These are phyloP conservation scores for Bipolaris victoriae DNA, from an alignment of 2,329 filamentous ascomycete species.

Conservation along the genomic window DNA sequence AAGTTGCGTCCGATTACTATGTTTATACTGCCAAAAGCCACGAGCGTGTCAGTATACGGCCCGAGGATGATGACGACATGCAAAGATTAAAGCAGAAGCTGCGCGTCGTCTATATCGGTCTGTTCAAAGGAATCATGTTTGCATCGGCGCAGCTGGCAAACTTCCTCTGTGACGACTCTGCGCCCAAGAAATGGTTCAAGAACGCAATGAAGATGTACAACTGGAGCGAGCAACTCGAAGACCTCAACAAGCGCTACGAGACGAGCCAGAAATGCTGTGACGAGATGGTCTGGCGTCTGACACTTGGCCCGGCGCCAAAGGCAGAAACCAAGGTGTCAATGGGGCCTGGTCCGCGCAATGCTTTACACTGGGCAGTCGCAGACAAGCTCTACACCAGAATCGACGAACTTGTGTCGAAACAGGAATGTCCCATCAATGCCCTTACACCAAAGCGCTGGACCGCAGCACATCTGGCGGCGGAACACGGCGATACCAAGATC, in stretches of 20 bases:
- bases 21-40: conserved; percentile 20
- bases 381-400: conserved; percentile 16
- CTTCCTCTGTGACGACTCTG: conserved; percentile 15
- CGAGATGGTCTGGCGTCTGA: conserved; percentile 15
- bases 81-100: conserved; percentile 18
- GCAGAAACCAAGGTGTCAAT: conserved; percentile 5
- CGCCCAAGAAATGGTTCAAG: conserved; percentile 18
- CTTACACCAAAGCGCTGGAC: conserved; percentile 25
- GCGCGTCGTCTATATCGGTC: conserved; percentile 16
- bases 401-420: conserved; percentile 16
- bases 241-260: conserved; percentile 14
- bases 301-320: not conserved
- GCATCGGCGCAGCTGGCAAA: conserved; percentile 24
- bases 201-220: conserved; percentile 24
- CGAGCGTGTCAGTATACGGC: conserved; percentile 10
- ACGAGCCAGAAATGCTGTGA: conserved; percentile 11
- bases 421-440: conserved; percentile 28
- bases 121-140: conserved; percentile 22
- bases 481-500: conserved; percentile 21
- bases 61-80: conserved; percentile 22
- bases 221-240: conserved; percentile 24
- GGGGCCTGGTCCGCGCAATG: conserved; percentile 24
- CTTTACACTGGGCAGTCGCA: conserved; percentile 28
- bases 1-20: conserved; percentile 18
- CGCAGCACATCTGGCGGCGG: conserved; percentile 24